Conservation (phyloP, 1,139 yeast species). For the Pichia kudriavzevii region DNA sequence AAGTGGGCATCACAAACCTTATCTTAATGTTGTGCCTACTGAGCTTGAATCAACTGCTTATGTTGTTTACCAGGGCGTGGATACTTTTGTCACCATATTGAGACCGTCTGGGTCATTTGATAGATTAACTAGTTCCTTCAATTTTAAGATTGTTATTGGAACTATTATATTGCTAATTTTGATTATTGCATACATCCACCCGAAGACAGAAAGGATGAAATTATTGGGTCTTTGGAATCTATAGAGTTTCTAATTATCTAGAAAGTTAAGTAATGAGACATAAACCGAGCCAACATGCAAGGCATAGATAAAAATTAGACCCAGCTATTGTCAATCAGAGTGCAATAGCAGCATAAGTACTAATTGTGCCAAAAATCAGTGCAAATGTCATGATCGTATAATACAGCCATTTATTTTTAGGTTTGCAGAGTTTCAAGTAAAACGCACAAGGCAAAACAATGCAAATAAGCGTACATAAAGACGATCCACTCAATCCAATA, state of each 20-base stretch:
- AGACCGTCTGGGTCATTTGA: constrained; percentile 86
- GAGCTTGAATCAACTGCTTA: constrained; percentile 75
- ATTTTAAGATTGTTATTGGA: constrained; percentile 50
- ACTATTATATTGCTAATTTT: constrained; percentile 51
- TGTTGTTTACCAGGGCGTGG: constrained; percentile 52
- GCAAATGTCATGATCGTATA: constrained; percentile 21
- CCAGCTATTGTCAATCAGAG: no score
- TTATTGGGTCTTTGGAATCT: constrained; percentile 7
- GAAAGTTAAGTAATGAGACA: no score
- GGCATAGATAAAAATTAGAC: no score
- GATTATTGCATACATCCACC: constrained; percentile 26
- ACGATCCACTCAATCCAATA: constrained; percentile 50
- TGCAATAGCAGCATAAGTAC: constrained; percentile 27
- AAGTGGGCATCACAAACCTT: not conserved
- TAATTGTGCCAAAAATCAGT: constrained; percentile 22
- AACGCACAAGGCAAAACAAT: constrained; percentile 49
- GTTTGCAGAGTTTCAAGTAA: constrained; percentile 33
- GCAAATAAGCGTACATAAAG: constrained; percentile 50
- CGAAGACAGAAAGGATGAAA: constrained; percentile 4
- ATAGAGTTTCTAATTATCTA: no score
- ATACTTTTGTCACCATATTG: constrained; percentile 67
- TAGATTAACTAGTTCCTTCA: constrained; percentile 52
- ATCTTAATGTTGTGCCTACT: constrained; percentile 48
- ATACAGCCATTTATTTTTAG: constrained; percentile 22
- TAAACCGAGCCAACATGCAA: no score